Evolutionary conservation across 257 asterid genomes (phyloP).

Genomic region (Capsicum baccatum): DNA sequence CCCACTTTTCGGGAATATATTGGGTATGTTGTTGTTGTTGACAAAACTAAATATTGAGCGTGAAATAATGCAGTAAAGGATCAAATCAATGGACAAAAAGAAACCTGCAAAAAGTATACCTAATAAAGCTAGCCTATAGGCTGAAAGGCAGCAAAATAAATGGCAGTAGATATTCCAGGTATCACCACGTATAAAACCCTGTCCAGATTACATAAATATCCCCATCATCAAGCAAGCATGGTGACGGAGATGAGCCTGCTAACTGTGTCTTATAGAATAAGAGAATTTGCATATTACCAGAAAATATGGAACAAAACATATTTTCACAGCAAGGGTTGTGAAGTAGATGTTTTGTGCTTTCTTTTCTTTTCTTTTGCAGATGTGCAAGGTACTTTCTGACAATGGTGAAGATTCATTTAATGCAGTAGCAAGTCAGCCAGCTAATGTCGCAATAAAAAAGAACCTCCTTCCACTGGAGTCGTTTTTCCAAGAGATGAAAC

Average conservation of each 20-base stretch:
- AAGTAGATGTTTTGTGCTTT: conserved; percentile 14
- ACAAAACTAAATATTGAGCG: not conserved
- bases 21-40: not conserved
- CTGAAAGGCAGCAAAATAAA: not conserved
- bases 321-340: conserved; percentile 17
- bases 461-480: conserved; percentile 58
- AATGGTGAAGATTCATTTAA: conserved; percentile 45
- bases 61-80: not conserved
- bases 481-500: conserved; percentile 50
- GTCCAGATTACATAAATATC: not conserved
- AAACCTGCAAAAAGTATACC: conserved; percentile 2
- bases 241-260: not conserved
- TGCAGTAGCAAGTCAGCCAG: conserved; percentile 30
- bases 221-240: not conserved
- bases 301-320: not conserved
- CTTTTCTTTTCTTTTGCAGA: conserved; percentile 47
- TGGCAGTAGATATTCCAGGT: not conserved
- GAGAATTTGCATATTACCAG: not conserved
- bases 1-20: too few species aligned
- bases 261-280: not conserved
- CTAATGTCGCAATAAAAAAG: conserved; percentile 50
- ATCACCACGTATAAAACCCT: not conserved
- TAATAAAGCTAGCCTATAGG: not conserved
- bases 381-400: conserved; percentile 57
- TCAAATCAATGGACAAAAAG: not conserved